Conservation (phyloP, 2,329 filamentous ascomycete genomes). For the Pezicula radicicola region DNA sequence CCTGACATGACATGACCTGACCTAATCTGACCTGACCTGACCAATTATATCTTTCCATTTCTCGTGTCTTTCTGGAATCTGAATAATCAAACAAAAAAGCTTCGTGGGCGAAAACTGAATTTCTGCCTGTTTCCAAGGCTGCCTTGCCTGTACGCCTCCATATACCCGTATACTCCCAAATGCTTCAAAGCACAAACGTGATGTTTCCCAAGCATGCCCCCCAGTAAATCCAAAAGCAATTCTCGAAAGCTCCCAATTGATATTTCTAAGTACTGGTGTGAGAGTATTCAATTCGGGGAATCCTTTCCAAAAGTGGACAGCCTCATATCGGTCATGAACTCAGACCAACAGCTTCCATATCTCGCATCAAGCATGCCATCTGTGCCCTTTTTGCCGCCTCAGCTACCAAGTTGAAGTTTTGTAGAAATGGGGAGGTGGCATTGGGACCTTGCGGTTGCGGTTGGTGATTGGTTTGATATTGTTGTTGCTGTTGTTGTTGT, state of each 20-base stretch:
- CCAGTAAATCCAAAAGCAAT: too few species aligned
- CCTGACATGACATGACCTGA: too few species aligned
- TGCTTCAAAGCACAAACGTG: background rate
- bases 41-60: too few species aligned
- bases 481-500: conserved; percentile 16
- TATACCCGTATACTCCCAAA: background rate
- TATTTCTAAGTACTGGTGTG: background rate
- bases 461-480: conserved; percentile 10
- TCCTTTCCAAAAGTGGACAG: background rate
- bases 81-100: too few species aligned
- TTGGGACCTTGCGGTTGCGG: conserved; percentile 29
- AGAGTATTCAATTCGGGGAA: background rate
- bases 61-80: too few species aligned
- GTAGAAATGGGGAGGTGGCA: conserved; percentile 63
- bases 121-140: too few species aligned
- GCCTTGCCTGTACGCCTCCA: too few species aligned
- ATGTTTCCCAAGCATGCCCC: background rate
- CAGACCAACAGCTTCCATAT: conserved; percentile 59
- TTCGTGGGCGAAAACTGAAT: too few species aligned
- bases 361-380: conserved; percentile 83
- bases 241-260: too few species aligned
- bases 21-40: too few species aligned
- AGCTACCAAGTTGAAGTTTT: conserved; percentile 80
- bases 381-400: conserved; percentile 93
- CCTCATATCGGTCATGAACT: conserved; percentile 3